Evolutionary conservation across 208 protist species (phyloP).

Genomic region (Balamuthia mandrillaris): DNA sequence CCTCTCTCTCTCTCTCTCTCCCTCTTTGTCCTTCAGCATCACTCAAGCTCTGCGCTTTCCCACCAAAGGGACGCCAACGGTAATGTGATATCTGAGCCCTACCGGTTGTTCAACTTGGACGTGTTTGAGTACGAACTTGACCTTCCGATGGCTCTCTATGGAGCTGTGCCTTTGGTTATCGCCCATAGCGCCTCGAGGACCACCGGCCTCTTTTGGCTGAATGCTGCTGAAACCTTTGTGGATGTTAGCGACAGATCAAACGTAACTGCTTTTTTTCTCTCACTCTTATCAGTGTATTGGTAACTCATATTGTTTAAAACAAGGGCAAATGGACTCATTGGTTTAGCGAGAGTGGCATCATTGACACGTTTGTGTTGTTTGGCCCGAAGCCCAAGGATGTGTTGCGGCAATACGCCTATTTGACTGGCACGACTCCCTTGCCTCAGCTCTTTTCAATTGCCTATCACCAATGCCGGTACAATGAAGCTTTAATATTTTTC

Average conservation of each 20-base stretch:
- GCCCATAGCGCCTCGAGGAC: conserved; percentile 74
- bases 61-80: background rate
- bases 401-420: conserved; percentile 83
- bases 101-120: conserved; percentile 95
- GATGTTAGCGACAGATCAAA: conserved; percentile 52
- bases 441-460: conserved; percentile 93
- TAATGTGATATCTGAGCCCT: conserved; percentile 63
- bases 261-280: background rate
- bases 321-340: conserved; percentile 73
- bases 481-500: too few relatives aligned
- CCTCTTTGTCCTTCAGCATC: background rate
- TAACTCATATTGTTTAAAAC: background rate
- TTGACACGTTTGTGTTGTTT: conserved; percentile 95
- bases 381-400: conserved; percentile 82
- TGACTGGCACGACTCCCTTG: conserved; percentile 89
- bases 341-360: conserved; percentile 84
- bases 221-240: conserved; percentile 76
- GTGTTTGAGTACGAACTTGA: conserved; percentile 95
- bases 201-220: conserved; percentile 88
- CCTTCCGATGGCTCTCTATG: conserved; percentile 90
- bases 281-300: background rate
- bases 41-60: background rate
- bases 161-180: conserved; percentile 90
- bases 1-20: background rate
- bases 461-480: conserved; percentile 98